Percentiles rank a stretch among this genome's conserved stretches.
Evolutionary conservation across 164 flowering plant species (phyloP).

Genomic region (Amborella trichopoda): DNA sequence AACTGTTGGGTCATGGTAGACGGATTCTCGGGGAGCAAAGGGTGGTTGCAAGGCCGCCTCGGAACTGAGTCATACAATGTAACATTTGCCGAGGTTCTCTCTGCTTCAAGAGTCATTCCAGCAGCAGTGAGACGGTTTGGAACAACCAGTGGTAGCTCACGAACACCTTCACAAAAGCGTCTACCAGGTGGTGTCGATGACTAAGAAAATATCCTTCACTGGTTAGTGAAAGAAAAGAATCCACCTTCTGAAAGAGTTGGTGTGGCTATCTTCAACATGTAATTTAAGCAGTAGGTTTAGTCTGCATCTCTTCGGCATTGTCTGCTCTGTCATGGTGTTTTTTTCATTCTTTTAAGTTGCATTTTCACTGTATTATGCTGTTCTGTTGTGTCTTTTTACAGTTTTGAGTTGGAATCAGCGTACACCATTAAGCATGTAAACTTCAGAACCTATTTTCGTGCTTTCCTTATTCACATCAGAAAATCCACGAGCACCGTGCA

Average conservation of each 20-base stretch:
- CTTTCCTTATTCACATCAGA: no score
- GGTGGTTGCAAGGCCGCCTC: conserved; percentile 88
- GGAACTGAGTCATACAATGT: conserved; percentile 71
- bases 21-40: conserved; percentile 83
- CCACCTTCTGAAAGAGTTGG: conserved; percentile 5
- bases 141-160: conserved; percentile 24
- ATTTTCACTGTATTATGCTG: no score
- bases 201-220: conserved; percentile 2
- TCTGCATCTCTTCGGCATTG: no score
- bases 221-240: conserved; percentile 1
- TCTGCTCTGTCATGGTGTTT: no score
- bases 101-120: conserved; percentile 71
- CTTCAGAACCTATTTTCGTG: no score
- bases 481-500: no score
- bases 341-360: no score
- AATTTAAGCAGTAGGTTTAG: no score
- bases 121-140: conserved; percentile 46
- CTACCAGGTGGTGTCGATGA: conserved; percentile 43
- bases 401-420: no score
- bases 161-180: conserved; percentile 27
- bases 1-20: conserved; percentile 74
- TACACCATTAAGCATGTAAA: no score
- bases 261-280: no score
- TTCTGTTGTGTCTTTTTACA: no score
- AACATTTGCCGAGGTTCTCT: conserved; percentile 53